Evolutionary conservation across 129 eudicot genomes (phyloP).

Genomic region (Kitagawia praeruptora): DNA sequence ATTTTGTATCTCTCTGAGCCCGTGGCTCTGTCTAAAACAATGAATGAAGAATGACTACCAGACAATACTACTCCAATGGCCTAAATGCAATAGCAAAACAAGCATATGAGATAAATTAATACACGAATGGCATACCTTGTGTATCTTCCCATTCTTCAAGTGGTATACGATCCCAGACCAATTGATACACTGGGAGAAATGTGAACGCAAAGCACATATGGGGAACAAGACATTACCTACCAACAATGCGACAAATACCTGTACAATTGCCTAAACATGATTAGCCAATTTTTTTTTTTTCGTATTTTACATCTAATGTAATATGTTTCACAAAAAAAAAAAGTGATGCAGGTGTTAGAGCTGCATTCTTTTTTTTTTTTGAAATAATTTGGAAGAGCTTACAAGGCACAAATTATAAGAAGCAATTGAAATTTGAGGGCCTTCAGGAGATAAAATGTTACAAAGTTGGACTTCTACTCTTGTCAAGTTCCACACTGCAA

Average conservation of each 20-base stretch:
- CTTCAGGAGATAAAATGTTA: slow-evolving; percentile 54
- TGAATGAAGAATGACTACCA: neutral
- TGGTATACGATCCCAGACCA: slow-evolving; percentile 97
- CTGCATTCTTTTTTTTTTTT: neutral
- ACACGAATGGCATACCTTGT: slow-evolving; percentile 37
- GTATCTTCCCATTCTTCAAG: slow-evolving; percentile 79
- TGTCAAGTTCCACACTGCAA: slow-evolving; percentile 56
- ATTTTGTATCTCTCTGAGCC: neutral
- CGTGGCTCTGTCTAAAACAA: neutral
- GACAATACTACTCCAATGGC: neutral
- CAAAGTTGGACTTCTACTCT: slow-evolving; percentile 49
- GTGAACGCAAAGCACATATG: slow-evolving; percentile 76
- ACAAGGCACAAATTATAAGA: slow-evolving; percentile 52
- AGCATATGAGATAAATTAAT: neutral
- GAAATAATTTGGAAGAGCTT: slow-evolving; percentile 4
- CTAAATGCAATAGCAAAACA: neutral
- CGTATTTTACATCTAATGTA: neutral
- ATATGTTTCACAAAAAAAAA: neutral
- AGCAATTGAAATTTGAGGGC: slow-evolving; percentile 43
- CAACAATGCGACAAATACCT: slow-evolving; percentile 91
- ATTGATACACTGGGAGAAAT: slow-evolving; percentile 83
- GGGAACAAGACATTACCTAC: slow-evolving; percentile 89
- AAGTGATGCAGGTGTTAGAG: neutral
- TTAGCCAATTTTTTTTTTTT: neutral
- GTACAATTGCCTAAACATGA: slow-evolving; percentile 15